Base-by-base conservation (phyloP, 2,329 filamentous ascomycete genomes). In the Coleophoma eucalyptorum region DNA sequence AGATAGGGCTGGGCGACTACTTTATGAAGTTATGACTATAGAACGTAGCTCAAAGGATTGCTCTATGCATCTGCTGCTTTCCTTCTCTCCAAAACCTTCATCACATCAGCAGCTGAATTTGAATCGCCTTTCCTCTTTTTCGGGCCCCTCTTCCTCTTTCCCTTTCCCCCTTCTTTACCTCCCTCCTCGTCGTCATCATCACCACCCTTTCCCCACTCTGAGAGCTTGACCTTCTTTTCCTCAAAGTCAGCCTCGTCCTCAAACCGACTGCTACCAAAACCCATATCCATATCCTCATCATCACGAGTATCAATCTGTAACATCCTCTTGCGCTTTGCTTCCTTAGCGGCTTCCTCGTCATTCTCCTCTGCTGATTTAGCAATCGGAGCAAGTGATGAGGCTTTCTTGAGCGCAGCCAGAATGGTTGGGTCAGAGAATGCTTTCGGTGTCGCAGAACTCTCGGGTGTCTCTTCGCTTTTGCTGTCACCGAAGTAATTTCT, bases 221-320 rank as follows among this genome's bases (percentile, higher is more conserved):
- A 83, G 49, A 92, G 68, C 71, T 88, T 89, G 55, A 90, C 72
- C 58, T 79, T 83, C 41, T 74, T 76, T 65, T 71, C 73, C 38
- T 91, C 89, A 56, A 87, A 80, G 56, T 96, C 92, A 53, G 92
- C 92, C 46, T 92, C 91, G 62, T 97, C 94, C 49, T 89, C 91
- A 62, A 90, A 86, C 26, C 93, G 80, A 63, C 87, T 94, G 18
- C 85, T 89, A 33, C 94, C 94, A 64, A 99, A 97, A 53, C 92
- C 93, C 76, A 97, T 82, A 64, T 99, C 94, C 71, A 99, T 80
- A 69, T 99, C 93, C 51, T 93, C 85, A 44, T 91, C 83, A 65
- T 97, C 93, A 44, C 92, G 81, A 58, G 89, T 87, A 50, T 84
- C 82, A 53, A 79, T 79, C 60, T 85, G 76, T 5, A 97, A 75